Evolutionary conservation across 176 grass and related monocot genomes (phyloP), one percentile per base, ranked within the genome.

Genomic region (Chrysopogon serrulatus): DNA sequence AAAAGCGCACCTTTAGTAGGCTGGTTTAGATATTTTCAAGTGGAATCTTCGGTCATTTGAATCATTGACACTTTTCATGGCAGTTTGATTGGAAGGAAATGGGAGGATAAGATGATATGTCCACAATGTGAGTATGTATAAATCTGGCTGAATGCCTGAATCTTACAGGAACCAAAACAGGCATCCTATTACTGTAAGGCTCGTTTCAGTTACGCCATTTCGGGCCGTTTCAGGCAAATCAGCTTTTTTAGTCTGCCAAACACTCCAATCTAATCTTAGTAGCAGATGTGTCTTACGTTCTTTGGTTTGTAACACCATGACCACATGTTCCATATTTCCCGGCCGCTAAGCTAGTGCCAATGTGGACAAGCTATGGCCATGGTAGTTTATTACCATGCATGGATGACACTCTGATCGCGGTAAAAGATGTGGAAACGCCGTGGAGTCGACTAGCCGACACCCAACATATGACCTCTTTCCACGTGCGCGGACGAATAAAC

Each of bases 1-100:
- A 79, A 74, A 87, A 88, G 75, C 2, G 68, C 57, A 27, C 13
- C 23, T 74, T 84, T 31, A 84, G 74, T 80, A 34, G 5, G 79
- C 2, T 23, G 51, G 41, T 59, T 27, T 65, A 48, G 75, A 71
- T 85, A 42, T 68, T 85, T 31, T 23, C 43, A 11, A 79, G 40
- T 35, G 75, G 51, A 28, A 67, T 68, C 78, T 51, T 37, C n/a
- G 64, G 45, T 33, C 15, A 39, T 24, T 42, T 36, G 15, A 37
- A 57, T 16, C 6, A 2, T 40, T 36, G 27, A 60, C 60, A 47
- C 39, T 31, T 23, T 23, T n/a, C 17, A 19, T 33, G n/a, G 14
- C 18, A 48, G 30, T 11, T 47, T 49, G 17, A 4, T 11, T 45
- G 8, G 28, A 36, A 4, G 18, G 68, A 7, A 3, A 73, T 23